Percentiles rank a stretch among this genome's conserved stretches.
Evolutionary conservation across 768 basidiomycete genomes (phyloP).

Genomic region (Tubosaeta sp.): DNA sequence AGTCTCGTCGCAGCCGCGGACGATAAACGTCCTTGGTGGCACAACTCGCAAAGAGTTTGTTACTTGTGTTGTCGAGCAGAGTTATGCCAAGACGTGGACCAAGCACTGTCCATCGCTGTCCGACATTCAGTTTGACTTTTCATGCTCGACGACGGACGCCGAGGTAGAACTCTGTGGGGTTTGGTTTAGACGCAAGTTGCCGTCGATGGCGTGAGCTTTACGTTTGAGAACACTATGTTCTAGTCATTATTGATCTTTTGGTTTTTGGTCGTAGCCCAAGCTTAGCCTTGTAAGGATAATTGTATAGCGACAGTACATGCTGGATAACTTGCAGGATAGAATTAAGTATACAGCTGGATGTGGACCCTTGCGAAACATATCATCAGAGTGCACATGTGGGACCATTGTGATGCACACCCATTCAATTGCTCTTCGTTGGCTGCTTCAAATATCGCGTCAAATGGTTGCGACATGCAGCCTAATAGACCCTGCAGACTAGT

Average conservation of each 20-base stretch:
- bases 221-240: not conserved
- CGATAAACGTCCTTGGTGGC: not conserved
- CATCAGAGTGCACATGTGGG: too few species aligned
- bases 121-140: conserved; percentile 30
- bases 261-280: not conserved
- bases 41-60: conserved; percentile 25
- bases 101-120: conserved; percentile 22
- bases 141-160: conserved; percentile 20
- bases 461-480: too few species aligned
- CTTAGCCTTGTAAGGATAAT: not conserved
- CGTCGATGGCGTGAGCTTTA: not conserved
- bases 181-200: conserved; percentile 26
- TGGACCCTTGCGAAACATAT: too few species aligned
- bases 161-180: conserved; percentile 30
- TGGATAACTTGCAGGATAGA: not conserved
- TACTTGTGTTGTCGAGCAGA: conserved; percentile 21
- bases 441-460: too few species aligned
- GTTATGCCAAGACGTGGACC: conserved; percentile 29
- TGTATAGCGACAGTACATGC: not conserved
- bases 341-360: too few species aligned
- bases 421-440: too few species aligned
- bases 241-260: not conserved
- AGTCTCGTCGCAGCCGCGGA: not conserved
- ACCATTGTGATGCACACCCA: too few species aligned
- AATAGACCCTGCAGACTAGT: not conserved